Percentiles rank a stretch among this genome's conserved stretches.
Conservation (phyloP, 192 early-diverging fungal species). For the Funneliformis mosseae region DNA sequence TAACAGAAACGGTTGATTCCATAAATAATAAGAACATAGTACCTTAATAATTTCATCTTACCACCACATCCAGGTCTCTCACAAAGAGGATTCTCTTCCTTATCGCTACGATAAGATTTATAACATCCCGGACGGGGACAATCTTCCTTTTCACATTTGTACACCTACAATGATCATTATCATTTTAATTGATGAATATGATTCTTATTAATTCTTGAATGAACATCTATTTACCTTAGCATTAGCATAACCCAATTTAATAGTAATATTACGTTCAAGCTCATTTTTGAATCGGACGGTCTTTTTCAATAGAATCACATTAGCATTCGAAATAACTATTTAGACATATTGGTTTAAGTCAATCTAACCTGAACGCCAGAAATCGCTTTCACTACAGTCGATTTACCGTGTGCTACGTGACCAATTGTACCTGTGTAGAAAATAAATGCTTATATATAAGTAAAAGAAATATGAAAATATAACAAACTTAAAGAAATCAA, state of each 20-base stretch:
- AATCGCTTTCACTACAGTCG: slow-evolving; percentile 97
- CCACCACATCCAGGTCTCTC: slow-evolving; percentile 85
- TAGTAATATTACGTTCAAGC: slow-evolving; percentile 98
- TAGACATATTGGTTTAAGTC: neutral
- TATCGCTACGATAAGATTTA: slow-evolving; percentile 78
- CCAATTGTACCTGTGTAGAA: slow-evolving; percentile 91
- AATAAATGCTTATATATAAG: neutral
- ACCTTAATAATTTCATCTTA: slow-evolving; percentile 80
- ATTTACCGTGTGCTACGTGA: slow-evolving; percentile 99
- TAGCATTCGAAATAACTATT: neutral
- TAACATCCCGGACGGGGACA: slow-evolving; percentile 98
- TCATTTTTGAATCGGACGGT: slow-evolving; percentile 99
- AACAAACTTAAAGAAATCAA: neutral
- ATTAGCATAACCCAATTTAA: slow-evolving; percentile 99
- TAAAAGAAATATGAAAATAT: neutral
- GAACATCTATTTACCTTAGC: slow-evolving; percentile 69
- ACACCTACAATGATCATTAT: slow-evolving; percentile 62
- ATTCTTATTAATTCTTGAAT: neutral
- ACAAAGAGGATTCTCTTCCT: slow-evolving; percentile 87
- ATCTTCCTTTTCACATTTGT: slow-evolving; percentile 91
- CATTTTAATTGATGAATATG: neutral
- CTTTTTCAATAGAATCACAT: slow-evolving; percentile 29
- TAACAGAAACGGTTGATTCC: neutral
- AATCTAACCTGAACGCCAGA: slow-evolving; percentile 83
- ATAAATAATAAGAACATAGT: slow-evolving; percentile 10